Evolutionary conservation across 179 eudicot genomes (phyloP), one percentile per base, ranked within the genome.

Genomic region (Sideroxylon spinosum): DNA sequence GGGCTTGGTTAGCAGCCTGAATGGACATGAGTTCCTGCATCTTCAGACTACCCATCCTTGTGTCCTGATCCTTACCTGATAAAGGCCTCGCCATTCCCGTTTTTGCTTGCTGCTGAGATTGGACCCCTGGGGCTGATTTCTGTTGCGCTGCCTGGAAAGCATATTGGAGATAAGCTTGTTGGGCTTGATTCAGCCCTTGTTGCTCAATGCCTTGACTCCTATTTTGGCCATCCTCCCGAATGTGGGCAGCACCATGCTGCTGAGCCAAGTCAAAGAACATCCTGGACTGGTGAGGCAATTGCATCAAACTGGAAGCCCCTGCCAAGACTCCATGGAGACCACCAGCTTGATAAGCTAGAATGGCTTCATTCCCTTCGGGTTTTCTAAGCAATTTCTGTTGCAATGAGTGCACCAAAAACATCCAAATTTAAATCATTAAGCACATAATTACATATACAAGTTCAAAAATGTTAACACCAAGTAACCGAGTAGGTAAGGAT

Each of bases 81-180:
- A 84, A 79, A 50, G 90, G 81, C 73, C 90, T 88, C 37, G 84
- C 86, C 84, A 87, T 84, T 74, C 89, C 92, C 81, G 86, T 78
- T 81, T 85, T 90, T 55, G 82, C 84, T 87, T 89, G 93, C 76
- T 87, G 95, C 72, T 90, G 94, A 62, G 92, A 68, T 78, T 87
- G 97, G 85, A 87, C 75, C 59, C 89, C 93, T 50, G 84, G 8
- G 68, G 74, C 86, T 61, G 94, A 83, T 79, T 90, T 90, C 81
- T 89, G 97, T 78, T 93, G 97, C 29, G 91, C 87, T 57, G 92
- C 83, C 81, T 90, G 94, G 49, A 83, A 77, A 69, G 98, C 91
- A 85, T 89, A 88, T 71, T 95, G 98, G 82, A 92, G 74, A 82
- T 93, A 95, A 55, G 97, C 94, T 85, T 92, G 98, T 46, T 95